phyloP scores from a whole-genome alignment of 2,329 filamentous ascomycete genomes.

The Rutstroemia sp. region DNA sequence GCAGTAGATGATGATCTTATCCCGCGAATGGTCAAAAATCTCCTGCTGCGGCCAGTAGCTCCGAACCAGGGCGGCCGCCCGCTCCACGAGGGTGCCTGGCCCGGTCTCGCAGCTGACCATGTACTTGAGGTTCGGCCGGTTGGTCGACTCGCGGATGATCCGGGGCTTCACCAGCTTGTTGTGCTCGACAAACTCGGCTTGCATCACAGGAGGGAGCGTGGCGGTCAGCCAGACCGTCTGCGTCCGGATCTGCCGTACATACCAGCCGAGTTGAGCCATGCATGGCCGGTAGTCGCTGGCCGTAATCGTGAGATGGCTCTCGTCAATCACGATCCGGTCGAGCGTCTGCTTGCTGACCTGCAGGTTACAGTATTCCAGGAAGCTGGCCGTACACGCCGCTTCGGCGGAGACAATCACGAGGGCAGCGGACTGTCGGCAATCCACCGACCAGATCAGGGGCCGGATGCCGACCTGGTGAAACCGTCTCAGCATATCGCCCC shows the following conservation, averaged over 20 bases:
- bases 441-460: conserved; percentile 3
- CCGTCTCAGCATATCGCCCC: conserved; percentile 11
- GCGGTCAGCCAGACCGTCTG: conserved; percentile 13
- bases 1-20: conserved; percentile 17
- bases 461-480: conserved; percentile 8
- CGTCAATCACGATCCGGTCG: conserved; percentile 10
- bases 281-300: conserved; percentile 9
- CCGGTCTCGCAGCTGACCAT: conserved; percentile 3
- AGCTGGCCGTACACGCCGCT: conserved; percentile 8
- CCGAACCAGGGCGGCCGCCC: conserved; percentile 4
- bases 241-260: conserved; percentile 10
- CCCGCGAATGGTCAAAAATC: background rate
- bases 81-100: conserved; percentile 5
- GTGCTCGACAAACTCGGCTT: conserved; percentile 1
- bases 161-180: conserved; percentile 13
- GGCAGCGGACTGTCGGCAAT: conserved; percentile 1
- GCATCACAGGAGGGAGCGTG: conserved; percentile 9
- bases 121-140: conserved; percentile 14
- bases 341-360: conserved; percentile 5
- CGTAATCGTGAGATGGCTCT: conserved; percentile 13
- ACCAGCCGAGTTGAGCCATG: conserved; percentile 12
- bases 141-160: conserved; percentile 13
- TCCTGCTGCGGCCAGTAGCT: background rate
- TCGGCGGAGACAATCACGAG: conserved; percentile 12
- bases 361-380: conserved; percentile 9